Base-by-base conservation (phyloP, 2,329 filamentous ascomycete genomes). In the Colletotrichum aenigma region DNA sequence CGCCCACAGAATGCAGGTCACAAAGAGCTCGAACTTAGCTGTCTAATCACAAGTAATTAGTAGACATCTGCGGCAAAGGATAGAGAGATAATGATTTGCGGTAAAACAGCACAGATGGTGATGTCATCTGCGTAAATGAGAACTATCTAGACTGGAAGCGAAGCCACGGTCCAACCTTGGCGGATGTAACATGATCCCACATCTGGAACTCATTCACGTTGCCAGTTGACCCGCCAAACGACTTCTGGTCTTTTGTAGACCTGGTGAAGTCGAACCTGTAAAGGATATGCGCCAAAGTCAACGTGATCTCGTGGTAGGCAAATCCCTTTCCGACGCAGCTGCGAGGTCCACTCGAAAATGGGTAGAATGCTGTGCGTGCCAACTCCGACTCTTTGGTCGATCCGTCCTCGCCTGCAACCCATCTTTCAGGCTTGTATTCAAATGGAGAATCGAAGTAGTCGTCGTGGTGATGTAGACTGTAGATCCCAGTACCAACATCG, bases 321-420 rank as follows among this genome's bases (percentile, higher is more conserved):
- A 74, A 71, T 3, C 67, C 62, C 16, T 71, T 74, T 3, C 66
- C 71, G 2, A 74, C 67, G 18, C 71, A 71, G 34, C 67, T 60
- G 18, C 71, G 66, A 16, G 67, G 67, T 12, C 71, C 71, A 18
- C 66, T 74, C 6, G 71, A 74, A 13, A 74, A 74, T 4, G 71
- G 71, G 4, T 48, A 55, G 8, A 74, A 74, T 16, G 60, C 62
- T 8, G 87, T 88, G 64, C 93, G 89, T 3, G 94, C 93, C 6
- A 86, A 80, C 3, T 87, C 85, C 64, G 91, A 89, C 2, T 88
- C 86, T 71, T 89, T 88, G 13, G 85, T 88, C 1, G 88, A 87
- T 80, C 82, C 88, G 82, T 78, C 80, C 48, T 85, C 48, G 18
- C 62, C 67, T 2, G 55, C 52, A 26, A 75, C 12, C 72, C 72